Conservation (phyloP, 148 eudicot genomes). For the Fallopia convolvulus region DNA sequence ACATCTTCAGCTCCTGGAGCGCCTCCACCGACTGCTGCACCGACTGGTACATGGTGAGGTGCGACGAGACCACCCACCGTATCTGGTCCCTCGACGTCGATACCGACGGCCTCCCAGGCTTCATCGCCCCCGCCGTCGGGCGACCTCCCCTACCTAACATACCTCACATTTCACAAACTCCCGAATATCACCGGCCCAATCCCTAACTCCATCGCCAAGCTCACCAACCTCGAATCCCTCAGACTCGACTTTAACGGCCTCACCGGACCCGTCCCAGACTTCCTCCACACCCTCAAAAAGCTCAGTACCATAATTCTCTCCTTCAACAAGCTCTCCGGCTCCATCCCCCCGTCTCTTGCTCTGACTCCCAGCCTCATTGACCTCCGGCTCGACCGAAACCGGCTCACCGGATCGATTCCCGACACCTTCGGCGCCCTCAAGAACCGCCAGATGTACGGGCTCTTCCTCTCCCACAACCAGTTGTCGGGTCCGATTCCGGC, state of each 20-base stretch:
- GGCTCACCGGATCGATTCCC: no score
- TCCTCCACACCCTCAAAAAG: constrained; percentile 20
- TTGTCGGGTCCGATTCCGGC: constrained; percentile 30
- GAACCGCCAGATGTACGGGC: not conserved
- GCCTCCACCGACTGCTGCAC: constrained; percentile 12
- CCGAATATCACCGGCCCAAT: constrained; percentile 26
- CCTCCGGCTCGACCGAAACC: constrained; percentile 6
- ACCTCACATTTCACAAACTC: constrained; percentile 22
- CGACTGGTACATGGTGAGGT: not conserved
- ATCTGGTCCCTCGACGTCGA: not conserved
- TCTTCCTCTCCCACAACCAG: constrained; percentile 24
- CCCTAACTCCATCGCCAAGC: constrained; percentile 27
- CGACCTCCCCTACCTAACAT: constrained; percentile 25
- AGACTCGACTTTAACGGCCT: constrained; percentile 20
- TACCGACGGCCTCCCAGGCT: not conserved
- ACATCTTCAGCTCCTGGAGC: not conserved
- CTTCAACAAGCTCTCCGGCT: constrained; percentile 16
- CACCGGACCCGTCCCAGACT: constrained; percentile 28
- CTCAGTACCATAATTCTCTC: constrained; percentile 12
- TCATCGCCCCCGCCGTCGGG: constrained; percentile 17
- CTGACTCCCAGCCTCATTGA: not conserved
- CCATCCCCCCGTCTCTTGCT: constrained; percentile 6
- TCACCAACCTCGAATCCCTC: constrained; percentile 16
- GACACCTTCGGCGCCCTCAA: constrained; percentile 19
- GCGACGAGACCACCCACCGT: constrained; percentile 11